A percentile compares a stretch with the other conserved stretches of the same genome.
These are phyloP conservation scores for Cutaneotrichosporon sp. DNA, from an alignment of 1,284 basidiomycete genomes.

Conservation along the genomic window DNA sequence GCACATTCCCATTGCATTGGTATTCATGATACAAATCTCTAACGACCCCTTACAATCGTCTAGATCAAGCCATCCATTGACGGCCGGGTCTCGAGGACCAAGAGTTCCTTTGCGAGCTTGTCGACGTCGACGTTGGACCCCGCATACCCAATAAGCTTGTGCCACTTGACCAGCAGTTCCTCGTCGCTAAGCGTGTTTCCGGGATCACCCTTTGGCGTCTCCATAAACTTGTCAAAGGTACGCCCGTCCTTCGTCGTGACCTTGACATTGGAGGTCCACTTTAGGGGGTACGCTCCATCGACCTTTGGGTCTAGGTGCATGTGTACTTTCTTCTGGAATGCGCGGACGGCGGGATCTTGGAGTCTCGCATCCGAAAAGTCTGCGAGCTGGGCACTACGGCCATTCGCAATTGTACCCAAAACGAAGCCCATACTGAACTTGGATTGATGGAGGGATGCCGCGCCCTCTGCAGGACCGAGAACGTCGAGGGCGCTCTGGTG, in stretches of 20 bases:
- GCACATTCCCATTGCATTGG: too few species aligned
- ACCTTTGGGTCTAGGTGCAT: conserved; percentile 13
- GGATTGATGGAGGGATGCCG: conserved; percentile 9
- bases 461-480: conserved; percentile 12
- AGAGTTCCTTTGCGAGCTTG: conserved; percentile 5
- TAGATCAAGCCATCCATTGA: conserved; percentile 15
- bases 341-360: conserved; percentile 10
- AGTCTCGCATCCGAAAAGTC: conserved; percentile 14
- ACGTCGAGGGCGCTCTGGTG: conserved; percentile 17
- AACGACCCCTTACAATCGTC: too few species aligned
- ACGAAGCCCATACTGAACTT: conserved; percentile 18
- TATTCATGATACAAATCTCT: too few species aligned
- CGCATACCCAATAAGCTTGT: conserved; percentile 7
- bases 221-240: conserved; percentile 10
- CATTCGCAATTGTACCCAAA: conserved; percentile 10
- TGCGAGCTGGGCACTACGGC: conserved; percentile 13
- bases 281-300: conserved; percentile 10
- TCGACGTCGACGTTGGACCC: conserved; percentile 1
- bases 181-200: conserved; percentile 13
- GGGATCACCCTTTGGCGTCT: conserved; percentile 15
- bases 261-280: conserved; percentile 12
- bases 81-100: conserved; percentile 9
- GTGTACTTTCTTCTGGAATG: conserved; percentile 18
- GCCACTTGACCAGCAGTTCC: conserved; percentile 14
- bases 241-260: conserved; percentile 15